Percentiles rank a stretch among this genome's conserved stretches.
Conservation (phyloP, 163 green algal species). For the Volvox carteri region DNA sequence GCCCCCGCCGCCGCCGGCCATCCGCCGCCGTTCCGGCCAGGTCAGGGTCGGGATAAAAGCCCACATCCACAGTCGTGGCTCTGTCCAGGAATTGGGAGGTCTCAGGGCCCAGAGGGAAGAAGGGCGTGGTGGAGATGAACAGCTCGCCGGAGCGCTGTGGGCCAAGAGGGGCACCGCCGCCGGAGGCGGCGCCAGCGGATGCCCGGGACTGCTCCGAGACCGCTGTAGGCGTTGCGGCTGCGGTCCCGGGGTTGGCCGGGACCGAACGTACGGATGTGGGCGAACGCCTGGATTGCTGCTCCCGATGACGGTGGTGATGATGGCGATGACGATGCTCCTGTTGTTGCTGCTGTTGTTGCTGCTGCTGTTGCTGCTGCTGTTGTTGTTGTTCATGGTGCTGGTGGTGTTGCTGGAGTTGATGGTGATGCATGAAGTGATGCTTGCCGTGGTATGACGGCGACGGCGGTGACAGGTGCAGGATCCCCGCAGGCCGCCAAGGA, state of each 20-base stretch:
- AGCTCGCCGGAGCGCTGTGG: constrained; percentile 20
- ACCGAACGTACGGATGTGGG: neutral
- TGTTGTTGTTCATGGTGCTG: neutral
- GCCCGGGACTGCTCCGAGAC: neutral
- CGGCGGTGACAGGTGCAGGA: no score
- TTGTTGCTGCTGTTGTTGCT: neutral
- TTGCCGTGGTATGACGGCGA: no score
- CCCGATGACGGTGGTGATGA: neutral
- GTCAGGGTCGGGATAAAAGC: neutral
- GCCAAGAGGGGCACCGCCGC: neutral
- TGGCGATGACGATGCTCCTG: neutral
- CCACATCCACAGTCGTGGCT: constrained; percentile 17
- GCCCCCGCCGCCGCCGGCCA: neutral
- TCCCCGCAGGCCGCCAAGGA: no score
- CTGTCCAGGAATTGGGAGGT: constrained; percentile 52
- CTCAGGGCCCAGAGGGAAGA: constrained; percentile 51
- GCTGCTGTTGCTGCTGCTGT: neutral
- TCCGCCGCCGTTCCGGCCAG: constrained; percentile 8
- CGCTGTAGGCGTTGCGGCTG: neutral
- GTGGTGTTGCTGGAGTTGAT: neutral
- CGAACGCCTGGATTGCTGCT: neutral
- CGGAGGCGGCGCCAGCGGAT: neutral
- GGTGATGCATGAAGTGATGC: no score
- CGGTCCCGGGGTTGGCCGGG: neutral
- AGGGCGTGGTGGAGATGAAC: constrained; percentile 44